phyloP scores from a whole-genome alignment of 2,329 filamentous ascomycete species.

The Phaeosphaeriaceae sp. region DNA sequence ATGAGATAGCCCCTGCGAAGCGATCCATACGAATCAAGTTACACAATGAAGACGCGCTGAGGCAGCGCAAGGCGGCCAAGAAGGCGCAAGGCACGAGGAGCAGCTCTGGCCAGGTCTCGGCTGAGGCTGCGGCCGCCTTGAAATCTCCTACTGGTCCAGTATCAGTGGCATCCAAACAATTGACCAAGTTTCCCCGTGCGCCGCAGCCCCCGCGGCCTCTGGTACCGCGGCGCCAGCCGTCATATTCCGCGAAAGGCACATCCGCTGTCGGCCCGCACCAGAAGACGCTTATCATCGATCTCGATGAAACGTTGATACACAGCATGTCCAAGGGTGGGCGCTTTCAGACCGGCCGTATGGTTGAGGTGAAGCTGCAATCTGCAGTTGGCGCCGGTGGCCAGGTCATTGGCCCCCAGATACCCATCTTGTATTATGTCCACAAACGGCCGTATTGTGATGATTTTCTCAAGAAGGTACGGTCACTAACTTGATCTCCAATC shows the following conservation, averaged over 20 bases:
- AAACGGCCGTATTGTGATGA: constrained; percentile 97
- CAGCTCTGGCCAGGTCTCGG: constrained; percentile 44
- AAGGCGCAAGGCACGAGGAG: constrained; percentile 56
- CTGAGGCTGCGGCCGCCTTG: constrained; percentile 69
- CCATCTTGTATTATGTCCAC: constrained; percentile 98
- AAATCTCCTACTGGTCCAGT: constrained; percentile 93
- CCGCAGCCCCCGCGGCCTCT: constrained; percentile 89
- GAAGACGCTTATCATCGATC: constrained; percentile 93
- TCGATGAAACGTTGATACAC: constrained; percentile 97
- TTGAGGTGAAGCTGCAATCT: constrained; percentile 89
- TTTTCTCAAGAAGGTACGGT: constrained; percentile 81
- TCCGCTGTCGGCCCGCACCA: constrained; percentile 59
- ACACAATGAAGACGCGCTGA: constrained; percentile 77
- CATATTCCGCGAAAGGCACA: constrained; percentile 67
- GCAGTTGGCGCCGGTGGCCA: constrained; percentile 72
- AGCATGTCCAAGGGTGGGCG: constrained; percentile 96
- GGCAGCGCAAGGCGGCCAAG: constrained; percentile 76
- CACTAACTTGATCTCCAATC: constrained; percentile 1
- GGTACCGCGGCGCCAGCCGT: constrained; percentile 87
- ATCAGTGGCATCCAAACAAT: constrained; percentile 60
- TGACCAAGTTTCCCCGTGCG: constrained; percentile 90
- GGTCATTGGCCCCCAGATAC: constrained; percentile 83
- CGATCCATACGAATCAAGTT: constrained; percentile 92
- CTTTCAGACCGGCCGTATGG: constrained; percentile 98
- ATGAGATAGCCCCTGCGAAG: constrained; percentile 73